phyloP scores from a whole-genome alignment of 345 rosid species.

The Camelina laxa region DNA sequence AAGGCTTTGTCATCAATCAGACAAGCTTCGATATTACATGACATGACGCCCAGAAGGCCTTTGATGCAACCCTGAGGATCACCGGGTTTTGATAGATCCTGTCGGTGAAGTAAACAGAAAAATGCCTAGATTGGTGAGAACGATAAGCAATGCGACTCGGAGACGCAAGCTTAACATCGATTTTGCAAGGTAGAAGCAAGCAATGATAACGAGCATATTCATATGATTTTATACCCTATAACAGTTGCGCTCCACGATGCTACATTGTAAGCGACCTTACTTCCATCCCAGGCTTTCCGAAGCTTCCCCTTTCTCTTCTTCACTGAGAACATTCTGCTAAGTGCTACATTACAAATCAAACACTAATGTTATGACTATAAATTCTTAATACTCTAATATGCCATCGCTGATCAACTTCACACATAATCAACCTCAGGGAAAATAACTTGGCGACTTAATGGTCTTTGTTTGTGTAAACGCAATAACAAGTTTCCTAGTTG shows the following conservation, averaged over 20 bases:
- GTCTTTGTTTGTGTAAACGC: neutral
- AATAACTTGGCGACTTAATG: neutral
- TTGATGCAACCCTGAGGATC: slow-evolving; percentile 63
- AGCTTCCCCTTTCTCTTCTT: slow-evolving; percentile 84
- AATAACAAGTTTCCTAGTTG: neutral
- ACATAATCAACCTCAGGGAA: neutral
- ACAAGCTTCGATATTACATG: slow-evolving; percentile 79
- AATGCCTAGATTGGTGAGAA: neutral
- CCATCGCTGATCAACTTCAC: neutral
- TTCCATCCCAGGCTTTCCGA: slow-evolving; percentile 93
- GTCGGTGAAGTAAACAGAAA: no score
- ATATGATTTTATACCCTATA: slow-evolving; percentile 58
- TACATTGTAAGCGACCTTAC: slow-evolving; percentile 80
- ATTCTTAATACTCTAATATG: neutral
- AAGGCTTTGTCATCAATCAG: slow-evolving; percentile 36
- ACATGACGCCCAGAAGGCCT: slow-evolving; percentile 84
- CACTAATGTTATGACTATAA: neutral
- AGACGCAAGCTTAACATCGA: neutral
- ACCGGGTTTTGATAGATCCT: slow-evolving; percentile 88
- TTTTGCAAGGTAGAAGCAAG: neutral
- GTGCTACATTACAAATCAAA: slow-evolving; percentile 53
- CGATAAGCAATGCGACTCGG: neutral
- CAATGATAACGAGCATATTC: neutral
- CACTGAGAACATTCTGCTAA: slow-evolving; percentile 75
- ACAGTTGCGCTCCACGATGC: slow-evolving; percentile 98